Percentiles rank a stretch among this genome's conserved stretches.
These are phyloP conservation scores for Rhizopogon roseolus DNA, from an alignment of 768 basidiomycete genomes.

Conservation along the genomic window DNA sequence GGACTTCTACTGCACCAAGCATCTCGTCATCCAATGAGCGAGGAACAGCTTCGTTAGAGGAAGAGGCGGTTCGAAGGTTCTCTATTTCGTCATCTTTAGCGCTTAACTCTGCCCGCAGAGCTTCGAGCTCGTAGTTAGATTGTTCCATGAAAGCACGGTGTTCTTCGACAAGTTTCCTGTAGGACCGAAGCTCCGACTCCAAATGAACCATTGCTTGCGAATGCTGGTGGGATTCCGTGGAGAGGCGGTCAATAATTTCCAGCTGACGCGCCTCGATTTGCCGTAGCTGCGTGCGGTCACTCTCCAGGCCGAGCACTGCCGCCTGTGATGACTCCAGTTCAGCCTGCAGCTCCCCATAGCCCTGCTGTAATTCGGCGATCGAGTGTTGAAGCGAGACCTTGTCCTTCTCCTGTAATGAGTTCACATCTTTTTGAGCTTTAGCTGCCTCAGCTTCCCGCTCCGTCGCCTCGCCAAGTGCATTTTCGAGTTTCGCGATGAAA, in stretches of 20 bases:
- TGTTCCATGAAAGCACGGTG: constrained; percentile 57
- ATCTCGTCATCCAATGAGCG: constrained; percentile 72
- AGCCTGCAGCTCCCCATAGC: constrained; percentile 55
- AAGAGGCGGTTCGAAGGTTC: constrained; percentile 41
- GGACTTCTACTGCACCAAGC: constrained; percentile 61
- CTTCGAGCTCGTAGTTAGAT: constrained; percentile 67
- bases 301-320: constrained; percentile 55
- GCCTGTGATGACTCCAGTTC: constrained; percentile 53
- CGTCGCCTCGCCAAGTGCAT: constrained; percentile 48
- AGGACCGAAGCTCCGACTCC: constrained; percentile 48
- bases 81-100: constrained; percentile 66
- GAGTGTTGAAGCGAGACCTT: constrained; percentile 41
- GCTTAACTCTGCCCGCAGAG: constrained; percentile 55
- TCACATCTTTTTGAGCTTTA: constrained; percentile 38
- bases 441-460: constrained; percentile 45
- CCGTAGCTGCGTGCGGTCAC: constrained; percentile 56
- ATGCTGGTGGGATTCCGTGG: constrained; percentile 38
- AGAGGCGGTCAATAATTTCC: constrained; percentile 56
- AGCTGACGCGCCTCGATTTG: constrained; percentile 50
- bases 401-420: constrained; percentile 50
- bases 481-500: constrained; percentile 58
- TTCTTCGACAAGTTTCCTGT: constrained; percentile 47
- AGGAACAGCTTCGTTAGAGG: constrained; percentile 32
- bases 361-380: constrained; percentile 56
- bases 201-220: constrained; percentile 50